Evolutionary conservation across 169 alveolate genomes (phyloP).

Genomic region (Babesia sp.): DNA sequence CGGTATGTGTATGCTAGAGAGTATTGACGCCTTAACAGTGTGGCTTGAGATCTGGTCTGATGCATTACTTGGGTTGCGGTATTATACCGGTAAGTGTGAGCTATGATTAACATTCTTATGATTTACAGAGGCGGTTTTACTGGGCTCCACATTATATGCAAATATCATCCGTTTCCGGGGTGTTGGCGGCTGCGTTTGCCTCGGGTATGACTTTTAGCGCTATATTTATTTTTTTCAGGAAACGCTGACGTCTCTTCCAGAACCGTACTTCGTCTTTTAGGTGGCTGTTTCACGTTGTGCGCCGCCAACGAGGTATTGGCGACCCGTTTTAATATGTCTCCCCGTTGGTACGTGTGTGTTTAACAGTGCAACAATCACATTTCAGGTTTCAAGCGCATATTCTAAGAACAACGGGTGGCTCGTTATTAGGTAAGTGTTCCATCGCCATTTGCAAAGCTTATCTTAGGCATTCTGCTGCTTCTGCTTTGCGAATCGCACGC

Average conservation of each 20-base stretch:
- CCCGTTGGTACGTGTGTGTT: slow-evolving; percentile 42
- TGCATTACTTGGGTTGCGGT: slow-evolving; percentile 65
- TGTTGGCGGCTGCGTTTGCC: slow-evolving; percentile 63
- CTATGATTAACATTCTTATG: background rate
- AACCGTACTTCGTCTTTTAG: slow-evolving; percentile 32
- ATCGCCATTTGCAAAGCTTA: background rate
- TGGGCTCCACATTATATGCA: slow-evolving; percentile 69
- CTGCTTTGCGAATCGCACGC: slow-evolving; percentile 59
- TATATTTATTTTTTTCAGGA: slow-evolving; percentile 3
- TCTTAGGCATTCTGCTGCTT: slow-evolving; percentile 43
- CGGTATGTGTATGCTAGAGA: slow-evolving; percentile 18
- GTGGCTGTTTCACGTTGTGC: slow-evolving; percentile 15
- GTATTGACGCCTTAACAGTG: slow-evolving; percentile 16
- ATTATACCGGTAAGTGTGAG: slow-evolving; percentile 46
- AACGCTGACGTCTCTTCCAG: slow-evolving; percentile 46
- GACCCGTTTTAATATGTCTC: slow-evolving; percentile 47
- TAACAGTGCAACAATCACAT: background rate
- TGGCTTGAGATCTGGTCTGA: slow-evolving; percentile 55
- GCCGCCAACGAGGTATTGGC: slow-evolving; percentile 55
- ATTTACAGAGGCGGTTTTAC: slow-evolving; percentile 46
- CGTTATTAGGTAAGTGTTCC: slow-evolving; percentile 18
- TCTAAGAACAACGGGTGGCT: slow-evolving; percentile 12
- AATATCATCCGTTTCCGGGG: slow-evolving; percentile 52
- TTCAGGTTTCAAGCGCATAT: slow-evolving; percentile 45
- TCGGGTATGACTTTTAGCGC: slow-evolving; percentile 33